Percentiles rank a stretch among this genome's conserved stretches.
phyloP scores from a whole-genome alignment of 495 filamentous ascomycete genomes.

The Mytilinidion resinicola region DNA sequence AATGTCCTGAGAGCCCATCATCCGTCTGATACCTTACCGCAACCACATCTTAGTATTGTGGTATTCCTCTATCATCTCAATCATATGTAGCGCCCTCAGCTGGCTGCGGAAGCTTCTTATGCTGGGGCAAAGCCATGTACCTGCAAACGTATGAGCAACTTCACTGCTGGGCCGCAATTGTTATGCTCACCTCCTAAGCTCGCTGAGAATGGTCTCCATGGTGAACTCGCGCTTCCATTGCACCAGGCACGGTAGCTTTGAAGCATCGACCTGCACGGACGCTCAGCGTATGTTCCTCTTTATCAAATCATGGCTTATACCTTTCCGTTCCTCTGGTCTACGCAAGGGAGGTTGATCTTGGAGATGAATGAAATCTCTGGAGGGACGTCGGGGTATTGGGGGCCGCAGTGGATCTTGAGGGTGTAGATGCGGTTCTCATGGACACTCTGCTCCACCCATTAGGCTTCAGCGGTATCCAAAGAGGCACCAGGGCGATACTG shows the following conservation, averaged over 20 bases:
- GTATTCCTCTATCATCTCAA: background rate
- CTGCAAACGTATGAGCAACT: conserved; percentile 41
- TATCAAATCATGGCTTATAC: conserved; percentile 36
- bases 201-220: conserved; percentile 90
- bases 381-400: conserved; percentile 80
- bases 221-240: conserved; percentile 85
- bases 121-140: conserved; percentile 86
- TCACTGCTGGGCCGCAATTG: background rate
- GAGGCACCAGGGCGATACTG: conserved; percentile 32
- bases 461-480: too few relatives aligned
- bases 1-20: background rate
- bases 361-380: conserved; percentile 86
- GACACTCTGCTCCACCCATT: conserved; percentile 55
- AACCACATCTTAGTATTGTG: background rate
- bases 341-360: conserved; percentile 91
- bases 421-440: conserved; percentile 99
- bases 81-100: conserved; percentile 72
- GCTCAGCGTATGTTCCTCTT: conserved; percentile 12
- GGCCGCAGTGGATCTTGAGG: conserved; percentile 92
- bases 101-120: conserved; percentile 95
- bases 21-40: background rate
- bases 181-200: conserved; percentile 64
- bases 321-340: conserved; percentile 69
- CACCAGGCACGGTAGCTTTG: conserved; percentile 71
- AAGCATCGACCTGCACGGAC: conserved; percentile 66